A percentile compares a stretch with the other conserved stretches of the same genome.
Conservation (phyloP, 1,284 basidiomycete species). For the Ustilago curta region DNA sequence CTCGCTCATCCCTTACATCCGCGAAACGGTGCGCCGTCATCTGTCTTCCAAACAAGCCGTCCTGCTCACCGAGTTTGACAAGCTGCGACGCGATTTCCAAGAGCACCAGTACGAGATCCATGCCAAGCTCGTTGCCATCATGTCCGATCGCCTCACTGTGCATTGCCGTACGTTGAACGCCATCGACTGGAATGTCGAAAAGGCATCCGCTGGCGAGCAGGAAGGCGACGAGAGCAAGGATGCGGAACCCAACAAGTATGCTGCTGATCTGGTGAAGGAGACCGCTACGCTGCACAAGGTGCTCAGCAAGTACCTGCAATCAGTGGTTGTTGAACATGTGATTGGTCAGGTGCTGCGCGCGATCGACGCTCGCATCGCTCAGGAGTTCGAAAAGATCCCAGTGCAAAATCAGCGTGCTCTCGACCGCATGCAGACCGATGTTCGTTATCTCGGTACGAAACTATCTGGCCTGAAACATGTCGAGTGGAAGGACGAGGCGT, state of each 20-base stretch:
- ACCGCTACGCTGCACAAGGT: conserved; percentile 96
- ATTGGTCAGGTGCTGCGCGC: conserved; percentile 57
- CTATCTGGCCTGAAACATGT: conserved; percentile 53
- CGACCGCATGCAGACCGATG: conserved; percentile 49
- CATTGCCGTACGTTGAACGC: conserved; percentile 82
- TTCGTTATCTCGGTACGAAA: conserved; percentile 53
- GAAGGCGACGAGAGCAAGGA: conserved; percentile 14
- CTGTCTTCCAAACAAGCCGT: conserved; percentile 91
- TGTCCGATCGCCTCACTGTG: conserved; percentile 90
- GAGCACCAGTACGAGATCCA: conserved; percentile 99
- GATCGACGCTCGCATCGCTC: conserved; percentile 57
- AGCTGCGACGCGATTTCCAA: conserved; percentile 96
- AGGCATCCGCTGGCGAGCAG: conserved; percentile 4
- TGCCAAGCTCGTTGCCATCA: conserved; percentile 95
- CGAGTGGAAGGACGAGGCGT: conserved; percentile 55
- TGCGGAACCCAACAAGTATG: conserved; percentile 77
- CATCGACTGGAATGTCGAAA: conserved; percentile 56
- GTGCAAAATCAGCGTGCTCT: conserved; percentile 42
- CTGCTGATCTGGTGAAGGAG: conserved; percentile 92
- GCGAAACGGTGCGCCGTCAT: conserved; percentile 92
- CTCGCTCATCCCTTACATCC: conserved; percentile 93
- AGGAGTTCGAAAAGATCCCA: conserved; percentile 56
- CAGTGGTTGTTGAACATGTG: conserved; percentile 54
- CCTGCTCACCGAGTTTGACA: conserved; percentile 97
- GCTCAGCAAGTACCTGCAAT: conserved; percentile 83